These are phyloP conservation scores for Ochromonas danica DNA, from an alignment of 108 stramenopile genomes.

Conservation along the genomic window DNA sequence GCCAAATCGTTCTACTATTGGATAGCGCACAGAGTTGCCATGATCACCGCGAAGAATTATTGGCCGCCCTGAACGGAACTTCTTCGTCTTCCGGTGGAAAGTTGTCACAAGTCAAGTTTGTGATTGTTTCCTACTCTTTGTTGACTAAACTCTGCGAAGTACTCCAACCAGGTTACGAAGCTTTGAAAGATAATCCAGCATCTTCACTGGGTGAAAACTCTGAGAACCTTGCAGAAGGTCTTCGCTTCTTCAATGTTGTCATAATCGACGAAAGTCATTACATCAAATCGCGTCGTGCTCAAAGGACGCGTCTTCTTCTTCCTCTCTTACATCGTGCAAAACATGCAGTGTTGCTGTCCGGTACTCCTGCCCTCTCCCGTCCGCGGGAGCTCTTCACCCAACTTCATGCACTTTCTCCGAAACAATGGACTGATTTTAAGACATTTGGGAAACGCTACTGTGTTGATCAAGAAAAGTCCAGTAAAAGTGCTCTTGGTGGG, in stretches of 20 bases:
- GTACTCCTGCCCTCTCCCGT: constrained; percentile 89
- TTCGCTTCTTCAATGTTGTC: neutral
- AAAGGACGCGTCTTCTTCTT: constrained; percentile 71
- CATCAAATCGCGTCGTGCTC: constrained; percentile 77
- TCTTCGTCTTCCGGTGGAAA: neutral
- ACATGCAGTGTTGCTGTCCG: constrained; percentile 79
- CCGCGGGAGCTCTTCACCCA: constrained; percentile 92
- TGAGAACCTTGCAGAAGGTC: neutral
- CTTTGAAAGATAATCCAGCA: too few species aligned
- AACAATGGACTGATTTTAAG: constrained; percentile 59
- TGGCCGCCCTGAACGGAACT: too few species aligned
- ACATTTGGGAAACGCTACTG: constrained; percentile 74
- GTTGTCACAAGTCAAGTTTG: constrained; percentile 41
- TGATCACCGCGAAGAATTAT: too few species aligned
- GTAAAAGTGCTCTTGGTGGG: neutral
- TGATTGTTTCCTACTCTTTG: constrained; percentile 48
- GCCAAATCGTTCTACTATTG: too few species aligned
- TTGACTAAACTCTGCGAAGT: constrained; percentile 10
- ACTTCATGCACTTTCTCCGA: constrained; percentile 72
- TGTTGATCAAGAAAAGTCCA: constrained; percentile 49
- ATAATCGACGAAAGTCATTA: constrained; percentile 85
- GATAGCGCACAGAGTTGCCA: too few species aligned
- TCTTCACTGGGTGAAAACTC: too few species aligned
- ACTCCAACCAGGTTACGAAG: neutral
- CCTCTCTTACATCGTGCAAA: constrained; percentile 72